phyloP scores from a whole-genome alignment of 2,329 filamentous ascomycete genomes.

The Botrytis pseudocinerea region DNA sequence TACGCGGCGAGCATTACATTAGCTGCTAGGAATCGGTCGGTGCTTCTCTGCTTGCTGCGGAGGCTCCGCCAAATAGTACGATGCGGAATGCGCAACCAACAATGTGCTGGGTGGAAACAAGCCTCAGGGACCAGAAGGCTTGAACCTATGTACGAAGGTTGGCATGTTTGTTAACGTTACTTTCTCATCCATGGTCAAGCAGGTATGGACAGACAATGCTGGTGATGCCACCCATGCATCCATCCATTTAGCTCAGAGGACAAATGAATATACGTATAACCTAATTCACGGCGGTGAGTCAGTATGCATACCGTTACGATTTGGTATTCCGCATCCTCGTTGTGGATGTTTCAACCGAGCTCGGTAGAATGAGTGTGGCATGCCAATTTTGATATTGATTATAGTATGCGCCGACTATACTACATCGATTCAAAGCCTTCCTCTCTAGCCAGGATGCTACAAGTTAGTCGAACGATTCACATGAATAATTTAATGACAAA shows the following conservation, averaged over 20 bases:
- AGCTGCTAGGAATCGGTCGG: not conserved
- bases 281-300: not conserved
- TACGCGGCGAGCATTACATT: slow-evolving; percentile 3
- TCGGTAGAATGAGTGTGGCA: not conserved
- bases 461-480: not conserved
- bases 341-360: not conserved
- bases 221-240: not conserved
- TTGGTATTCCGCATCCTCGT: not conserved
- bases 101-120: not conserved
- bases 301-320: not conserved
- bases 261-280: not conserved
- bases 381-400: not conserved
- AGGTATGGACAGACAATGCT: not conserved
- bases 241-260: not conserved
- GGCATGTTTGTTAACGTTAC: slow-evolving; percentile 18
- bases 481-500: not conserved
- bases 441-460: not conserved
- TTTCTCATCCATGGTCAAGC: slow-evolving; percentile 12
- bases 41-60: slow-evolving; percentile 2
- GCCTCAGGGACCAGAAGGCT: slow-evolving; percentile 10
- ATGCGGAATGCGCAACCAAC: not conserved
- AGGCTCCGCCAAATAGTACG: not conserved
- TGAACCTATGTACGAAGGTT: slow-evolving; percentile 11
- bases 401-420: not conserved
- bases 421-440: not conserved